These are phyloP conservation scores for Clarireedia paspali DNA, from an alignment of 2,329 filamentous ascomycete genomes.

Conservation along the genomic window DNA sequence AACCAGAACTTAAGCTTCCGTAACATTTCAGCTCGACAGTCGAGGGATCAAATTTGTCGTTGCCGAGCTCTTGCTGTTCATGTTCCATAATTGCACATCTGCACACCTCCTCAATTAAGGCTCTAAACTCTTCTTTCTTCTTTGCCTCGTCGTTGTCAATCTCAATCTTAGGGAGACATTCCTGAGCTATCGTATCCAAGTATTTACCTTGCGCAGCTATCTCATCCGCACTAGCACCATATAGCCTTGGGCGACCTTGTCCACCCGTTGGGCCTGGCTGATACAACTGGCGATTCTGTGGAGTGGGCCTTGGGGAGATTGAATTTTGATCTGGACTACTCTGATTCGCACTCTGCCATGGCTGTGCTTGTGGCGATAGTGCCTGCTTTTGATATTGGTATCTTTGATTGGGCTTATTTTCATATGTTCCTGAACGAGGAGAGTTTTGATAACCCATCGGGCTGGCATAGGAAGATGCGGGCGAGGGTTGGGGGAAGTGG, in stretches of 20 bases:
- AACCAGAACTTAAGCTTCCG: conserved; percentile 76
- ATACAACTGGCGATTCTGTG: conserved; percentile 27
- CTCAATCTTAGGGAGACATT: conserved; percentile 33
- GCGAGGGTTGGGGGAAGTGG: conserved; percentile 12
- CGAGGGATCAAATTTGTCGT: conserved; percentile 41
- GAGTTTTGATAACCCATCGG: conserved; percentile 13
- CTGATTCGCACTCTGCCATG: conserved; percentile 6
- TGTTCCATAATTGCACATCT: conserved; percentile 47
- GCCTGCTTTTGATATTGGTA: conserved; percentile 9
- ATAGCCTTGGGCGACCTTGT: conserved; percentile 14
- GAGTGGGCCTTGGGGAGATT: conserved; percentile 10
- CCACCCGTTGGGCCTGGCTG: conserved; percentile 18
- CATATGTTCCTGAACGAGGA: conserved; percentile 27
- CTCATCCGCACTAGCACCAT: conserved; percentile 32
- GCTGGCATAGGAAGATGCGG: conserved; percentile 17
- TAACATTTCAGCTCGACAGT: conserved; percentile 69
- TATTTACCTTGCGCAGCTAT: conserved; percentile 40
- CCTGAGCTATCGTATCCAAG: conserved; percentile 41
- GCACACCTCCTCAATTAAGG: conserved; percentile 56
- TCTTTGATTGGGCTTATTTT: conserved; percentile 15
- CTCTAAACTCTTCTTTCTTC: conserved; percentile 65
- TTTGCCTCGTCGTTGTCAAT: conserved; percentile 56
- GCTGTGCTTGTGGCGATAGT: conserved; percentile 5
- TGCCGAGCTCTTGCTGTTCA: conserved; percentile 36
- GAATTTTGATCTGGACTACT: not conserved